Percentiles rank a stretch among this genome's conserved stretches.
These are phyloP conservation scores for Euphorbia lathyris DNA, from an alignment of 345 rosid species.

Conservation along the genomic window DNA sequence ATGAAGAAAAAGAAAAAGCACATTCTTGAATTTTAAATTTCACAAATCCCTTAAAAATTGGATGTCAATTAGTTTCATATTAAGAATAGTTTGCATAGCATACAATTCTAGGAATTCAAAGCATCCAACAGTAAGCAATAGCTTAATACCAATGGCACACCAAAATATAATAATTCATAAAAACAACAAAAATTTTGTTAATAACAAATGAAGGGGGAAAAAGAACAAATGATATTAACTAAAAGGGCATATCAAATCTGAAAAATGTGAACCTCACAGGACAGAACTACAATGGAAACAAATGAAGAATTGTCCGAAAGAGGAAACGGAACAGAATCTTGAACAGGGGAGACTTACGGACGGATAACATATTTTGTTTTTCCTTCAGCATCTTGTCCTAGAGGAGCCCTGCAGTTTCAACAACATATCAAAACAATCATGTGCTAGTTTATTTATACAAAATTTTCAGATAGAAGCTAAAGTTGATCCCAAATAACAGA, in stretches of 20 bases:
- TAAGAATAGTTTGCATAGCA: too few species aligned
- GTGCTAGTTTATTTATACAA: background rate
- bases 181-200: background rate
- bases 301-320: conserved; percentile 3
- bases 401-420: conserved; percentile 67
- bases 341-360: conserved; percentile 62
- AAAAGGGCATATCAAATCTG: background rate
- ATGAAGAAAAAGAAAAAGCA: background rate
- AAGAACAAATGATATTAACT: background rate
- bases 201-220: background rate
- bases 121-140: conserved; percentile 4
- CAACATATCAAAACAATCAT: conserved; percentile 11
- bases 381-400: conserved; percentile 75
- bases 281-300: background rate
- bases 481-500: background rate
- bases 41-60: background rate
- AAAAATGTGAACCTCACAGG: background rate
- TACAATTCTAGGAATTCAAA: background rate
- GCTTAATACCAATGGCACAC: background rate
- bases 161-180: background rate
- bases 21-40: background rate
- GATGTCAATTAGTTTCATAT: background rate
- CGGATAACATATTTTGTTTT: conserved; percentile 82
- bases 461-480: background rate
- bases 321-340: conserved; percentile 9